Evolutionary conservation across 495 filamentous ascomycete genomes (phyloP), one percentile per base, ranked within the genome.

Genomic region (Hyaloscypha variabilis): DNA sequence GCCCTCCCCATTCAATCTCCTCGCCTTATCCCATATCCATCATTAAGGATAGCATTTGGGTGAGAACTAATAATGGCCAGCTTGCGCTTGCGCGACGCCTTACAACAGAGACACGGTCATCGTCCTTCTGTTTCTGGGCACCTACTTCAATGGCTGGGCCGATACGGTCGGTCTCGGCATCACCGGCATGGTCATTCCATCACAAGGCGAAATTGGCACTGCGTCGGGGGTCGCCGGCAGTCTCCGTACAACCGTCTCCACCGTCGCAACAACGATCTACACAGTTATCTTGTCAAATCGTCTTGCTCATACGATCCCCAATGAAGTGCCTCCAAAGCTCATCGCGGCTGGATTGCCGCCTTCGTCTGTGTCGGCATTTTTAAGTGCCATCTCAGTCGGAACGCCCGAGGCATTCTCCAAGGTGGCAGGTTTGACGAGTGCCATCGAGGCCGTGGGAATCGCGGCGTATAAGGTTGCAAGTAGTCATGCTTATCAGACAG

Each of bases 201-300:
- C 31, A 30, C 65, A 67, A 36, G 46, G 26, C 62, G 80, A 81
- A 46, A 80, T 82, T 60, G 80, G 80, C 34, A 69, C 77, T 6
- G 79, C 78, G 13, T 73, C 71, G 31, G 78, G 78, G 8, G 74
- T 78, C 52, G 68, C 62, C 10, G 72, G 70, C 30, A 69, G 66
- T 10, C 69, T 76, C 67, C 52, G 67, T 64, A 70, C 64, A 65
- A 69, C 62, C 36, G 6, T 56, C 31, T 62, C 42, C 2, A 36
- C 60, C 24, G 64, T 77, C 42, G 69, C 67, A 63, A 71, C 73
- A 36, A 71, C 77, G 2, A 71, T 83, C 59, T 81, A 80, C 68
- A 69, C 75, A 58, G 72, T 74, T 52, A 78, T 82, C 54, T 73
- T 81, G 29, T 69, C 60, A 21, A 80, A 77, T 69, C 77, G 75